Percentiles rank a stretch among this genome's conserved stretches.
Conservation (phyloP, 2,329 filamentous ascomycete species). For the Hypoxylon rubiginosum region DNA sequence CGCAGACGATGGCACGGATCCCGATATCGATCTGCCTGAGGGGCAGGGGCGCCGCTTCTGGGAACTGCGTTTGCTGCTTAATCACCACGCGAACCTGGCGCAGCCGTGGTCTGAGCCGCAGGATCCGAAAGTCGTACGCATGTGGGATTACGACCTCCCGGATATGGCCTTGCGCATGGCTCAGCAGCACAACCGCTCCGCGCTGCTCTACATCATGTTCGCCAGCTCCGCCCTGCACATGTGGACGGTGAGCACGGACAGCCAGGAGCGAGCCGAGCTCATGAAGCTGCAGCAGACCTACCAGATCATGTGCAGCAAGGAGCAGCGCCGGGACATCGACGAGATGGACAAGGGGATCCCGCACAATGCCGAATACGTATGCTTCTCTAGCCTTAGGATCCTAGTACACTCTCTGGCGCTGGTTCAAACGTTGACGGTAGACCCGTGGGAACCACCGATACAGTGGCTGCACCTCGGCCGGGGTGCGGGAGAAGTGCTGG, state of each 20-base stretch:
- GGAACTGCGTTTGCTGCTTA: conserved; percentile 55
- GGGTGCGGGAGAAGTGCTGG: conserved; percentile 53
- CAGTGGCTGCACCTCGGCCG: conserved; percentile 56
- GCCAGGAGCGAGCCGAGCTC: conserved; percentile 48
- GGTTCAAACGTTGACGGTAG: conserved; percentile 54
- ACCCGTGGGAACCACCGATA: conserved; percentile 56
- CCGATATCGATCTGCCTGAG: conserved; percentile 53
- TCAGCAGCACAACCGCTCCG: conserved; percentile 49
- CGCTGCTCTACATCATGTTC: conserved; percentile 53
- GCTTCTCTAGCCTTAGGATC: conserved; percentile 54
- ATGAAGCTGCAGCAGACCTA: conserved; percentile 55
- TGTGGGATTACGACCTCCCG: conserved; percentile 54
- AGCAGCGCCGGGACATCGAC: conserved; percentile 55
- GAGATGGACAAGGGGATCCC: conserved; percentile 43
- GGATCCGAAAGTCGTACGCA: conserved; percentile 35
- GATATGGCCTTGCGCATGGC: conserved; percentile 52
- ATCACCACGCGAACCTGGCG: conserved; percentile 51
- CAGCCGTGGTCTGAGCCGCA: conserved; percentile 47
- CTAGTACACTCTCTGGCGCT: conserved; percentile 55
- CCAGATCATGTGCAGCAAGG: conserved; percentile 53
- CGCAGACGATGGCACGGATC: conserved; percentile 38
- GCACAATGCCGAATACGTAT: conserved; percentile 53
- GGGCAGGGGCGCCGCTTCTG: conserved; percentile 54
- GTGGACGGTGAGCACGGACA: conserved; percentile 49
- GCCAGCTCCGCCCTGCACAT: conserved; percentile 56